A percentile compares a stretch with the other conserved stretches of the same genome.
phyloP scores from a whole-genome alignment of 805 yeast genomes.

The Wickerhamiella kazuoi region DNA sequence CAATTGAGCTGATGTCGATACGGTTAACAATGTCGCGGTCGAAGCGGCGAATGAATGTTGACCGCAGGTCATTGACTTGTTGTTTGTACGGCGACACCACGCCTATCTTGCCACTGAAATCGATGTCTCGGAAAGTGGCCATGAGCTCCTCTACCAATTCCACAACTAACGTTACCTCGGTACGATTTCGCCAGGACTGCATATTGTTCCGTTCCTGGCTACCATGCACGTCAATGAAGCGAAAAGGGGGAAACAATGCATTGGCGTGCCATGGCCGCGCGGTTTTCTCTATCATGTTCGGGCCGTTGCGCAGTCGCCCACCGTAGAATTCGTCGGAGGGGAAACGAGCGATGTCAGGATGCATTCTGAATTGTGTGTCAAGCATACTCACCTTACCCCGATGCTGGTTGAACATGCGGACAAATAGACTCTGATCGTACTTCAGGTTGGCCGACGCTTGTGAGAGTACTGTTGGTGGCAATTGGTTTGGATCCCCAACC shows the following conservation, averaged over 20 bases:
- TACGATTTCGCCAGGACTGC: conserved; percentile 49
- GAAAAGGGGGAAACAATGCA: conserved; percentile 48
- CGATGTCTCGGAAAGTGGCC: conserved; percentile 27
- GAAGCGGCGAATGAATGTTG: conserved; percentile 36
- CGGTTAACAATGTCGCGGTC: conserved; percentile 47
- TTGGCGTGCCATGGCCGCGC: conserved; percentile 56
- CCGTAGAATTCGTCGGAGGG: conserved; percentile 75
- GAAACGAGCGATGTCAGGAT: conserved; percentile 72
- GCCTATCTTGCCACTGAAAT: conserved; percentile 60
- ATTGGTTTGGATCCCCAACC: conserved; percentile 98
- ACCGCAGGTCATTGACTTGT: conserved; percentile 46
- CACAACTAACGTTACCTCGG: conserved; percentile 58
- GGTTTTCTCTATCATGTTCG: conserved; percentile 43
- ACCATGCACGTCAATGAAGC: conserved; percentile 54
- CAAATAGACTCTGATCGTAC: conserved; percentile 86
- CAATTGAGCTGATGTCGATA: conserved; percentile 85
- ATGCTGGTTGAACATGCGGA: conserved; percentile 65
- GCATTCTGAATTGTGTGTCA: conserved; percentile 95
- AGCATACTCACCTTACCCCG: conserved; percentile 48
- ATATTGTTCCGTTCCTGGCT: conserved; percentile 40
- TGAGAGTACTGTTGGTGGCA: conserved; percentile 92
- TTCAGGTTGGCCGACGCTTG: conserved; percentile 62
- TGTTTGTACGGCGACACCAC: conserved; percentile 90
- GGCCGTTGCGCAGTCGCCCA: conserved; percentile 60
- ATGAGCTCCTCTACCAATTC: conserved; percentile 44